These are phyloP conservation scores for Hysterangium stoloniferum DNA, from an alignment of 768 basidiomycete genomes.

Conservation along the genomic window DNA sequence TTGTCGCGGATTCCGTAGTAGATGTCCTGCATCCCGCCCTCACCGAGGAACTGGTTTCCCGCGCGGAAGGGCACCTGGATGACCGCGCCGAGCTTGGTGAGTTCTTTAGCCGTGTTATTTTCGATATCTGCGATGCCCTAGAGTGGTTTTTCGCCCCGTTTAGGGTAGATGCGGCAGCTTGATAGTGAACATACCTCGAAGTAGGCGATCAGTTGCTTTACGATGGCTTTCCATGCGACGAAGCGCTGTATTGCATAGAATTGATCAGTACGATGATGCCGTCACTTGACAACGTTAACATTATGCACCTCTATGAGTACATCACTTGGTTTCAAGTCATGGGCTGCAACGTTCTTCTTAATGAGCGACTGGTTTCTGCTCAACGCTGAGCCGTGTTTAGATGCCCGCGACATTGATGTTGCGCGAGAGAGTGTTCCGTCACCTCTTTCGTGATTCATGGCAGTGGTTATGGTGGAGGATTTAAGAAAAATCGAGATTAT, in stretches of 20 bases:
- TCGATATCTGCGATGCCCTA: constrained; percentile 78
- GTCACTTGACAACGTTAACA: no score
- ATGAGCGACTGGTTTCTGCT: constrained; percentile 83
- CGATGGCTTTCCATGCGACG: constrained; percentile 91
- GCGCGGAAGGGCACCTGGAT: constrained; percentile 96
- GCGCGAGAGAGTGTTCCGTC: constrained; percentile 47
- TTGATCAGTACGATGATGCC: no score
- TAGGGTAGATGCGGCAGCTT: constrained; percentile 4
- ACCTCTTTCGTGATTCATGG: constrained; percentile 5
- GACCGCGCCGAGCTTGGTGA: constrained; percentile 88
- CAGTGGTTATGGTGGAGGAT: no score
- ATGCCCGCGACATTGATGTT: constrained; percentile 61
- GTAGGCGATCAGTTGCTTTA: constrained; percentile 91
- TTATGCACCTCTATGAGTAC: constrained; percentile 70
- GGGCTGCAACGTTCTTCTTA: constrained; percentile 87
- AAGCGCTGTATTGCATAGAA: constrained; percentile 48
- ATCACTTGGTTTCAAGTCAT: constrained; percentile 88
- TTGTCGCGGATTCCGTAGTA: constrained; percentile 92
- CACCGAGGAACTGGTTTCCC: constrained; percentile 97
- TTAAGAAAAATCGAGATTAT: no score
- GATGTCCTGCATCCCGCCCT: constrained; percentile 92
- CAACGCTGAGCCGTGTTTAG: constrained; percentile 58
- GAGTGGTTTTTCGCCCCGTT: not conserved
- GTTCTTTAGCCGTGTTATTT: constrained; percentile 87
- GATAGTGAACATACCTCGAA: constrained; percentile 47